Evolutionary conservation across 2,329 filamentous ascomycete species (phyloP).

Genomic region (Curvularia eragrostidis): DNA sequence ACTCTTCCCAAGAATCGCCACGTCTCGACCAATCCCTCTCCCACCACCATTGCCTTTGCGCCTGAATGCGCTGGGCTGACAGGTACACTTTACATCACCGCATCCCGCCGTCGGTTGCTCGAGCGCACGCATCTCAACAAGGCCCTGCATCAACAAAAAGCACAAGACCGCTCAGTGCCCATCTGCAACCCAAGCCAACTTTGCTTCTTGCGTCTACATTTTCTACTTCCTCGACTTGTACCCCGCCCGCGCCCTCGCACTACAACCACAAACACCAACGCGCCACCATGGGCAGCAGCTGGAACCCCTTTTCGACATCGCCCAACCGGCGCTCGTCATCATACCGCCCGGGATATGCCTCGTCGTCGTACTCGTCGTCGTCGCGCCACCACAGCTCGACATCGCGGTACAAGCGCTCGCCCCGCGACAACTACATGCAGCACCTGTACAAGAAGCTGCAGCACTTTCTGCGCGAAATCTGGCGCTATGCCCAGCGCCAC

Average conservation of each 20-base stretch:
- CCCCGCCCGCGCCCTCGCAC: not conserved
- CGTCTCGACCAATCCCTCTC: slow-evolving; percentile 4
- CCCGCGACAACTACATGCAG: slow-evolving; percentile 78
- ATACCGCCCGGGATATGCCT: slow-evolving; percentile 40
- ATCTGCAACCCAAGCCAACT: slow-evolving; percentile 21
- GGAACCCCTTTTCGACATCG: slow-evolving; percentile 43
- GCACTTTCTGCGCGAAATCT: slow-evolving; percentile 81
- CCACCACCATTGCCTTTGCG: slow-evolving; percentile 1
- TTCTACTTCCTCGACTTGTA: not conserved
- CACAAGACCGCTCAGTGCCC: slow-evolving; percentile 10
- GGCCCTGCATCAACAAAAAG: slow-evolving; percentile 5
- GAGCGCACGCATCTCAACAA: slow-evolving; percentile 12
- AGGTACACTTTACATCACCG: slow-evolving; percentile 24
- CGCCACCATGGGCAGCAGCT: slow-evolving; percentile 40
- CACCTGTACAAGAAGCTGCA: slow-evolving; percentile 77
- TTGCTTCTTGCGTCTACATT: slow-evolving; percentile 13
- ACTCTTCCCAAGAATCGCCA: slow-evolving; percentile 1
- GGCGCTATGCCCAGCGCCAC: slow-evolving; percentile 79
- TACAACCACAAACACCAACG: not conserved
- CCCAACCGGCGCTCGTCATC: slow-evolving; percentile 30
- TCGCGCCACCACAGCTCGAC: slow-evolving; percentile 59
- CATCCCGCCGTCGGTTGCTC: slow-evolving; percentile 21
- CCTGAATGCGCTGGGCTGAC: slow-evolving; percentile 28
- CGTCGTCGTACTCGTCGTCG: slow-evolving; percentile 38
- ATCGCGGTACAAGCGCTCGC: slow-evolving; percentile 78